Percentiles rank a stretch among this genome's conserved stretches.
phyloP scores from a whole-genome alignment of 2,329 filamentous ascomycete genomes.

The Phaeosphaeria sp. region DNA sequence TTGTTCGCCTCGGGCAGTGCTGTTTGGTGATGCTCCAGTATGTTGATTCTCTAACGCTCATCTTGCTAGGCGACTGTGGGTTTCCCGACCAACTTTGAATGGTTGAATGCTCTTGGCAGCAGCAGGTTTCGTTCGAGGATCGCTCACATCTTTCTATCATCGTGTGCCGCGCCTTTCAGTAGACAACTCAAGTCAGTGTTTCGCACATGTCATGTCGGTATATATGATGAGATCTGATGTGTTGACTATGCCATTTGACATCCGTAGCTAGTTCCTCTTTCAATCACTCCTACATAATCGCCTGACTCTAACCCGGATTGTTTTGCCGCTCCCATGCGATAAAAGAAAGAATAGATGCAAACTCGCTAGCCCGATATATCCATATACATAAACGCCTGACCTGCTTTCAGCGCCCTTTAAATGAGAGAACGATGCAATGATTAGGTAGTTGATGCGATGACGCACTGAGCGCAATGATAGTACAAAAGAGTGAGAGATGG shows the following conservation, averaged over 20 bases:
- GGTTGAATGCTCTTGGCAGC: too few species aligned
- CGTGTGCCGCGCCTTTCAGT: too few species aligned
- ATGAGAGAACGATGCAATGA: conserved; percentile 8
- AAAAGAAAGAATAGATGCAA: background rate
- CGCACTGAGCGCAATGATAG: background rate
- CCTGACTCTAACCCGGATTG: background rate
- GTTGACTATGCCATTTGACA: conserved; percentile 4
- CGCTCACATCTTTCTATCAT: too few species aligned
- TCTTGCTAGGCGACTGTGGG: too few species aligned
- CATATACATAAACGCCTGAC: conserved; percentile 1
- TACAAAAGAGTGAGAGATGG: conserved; percentile 10
- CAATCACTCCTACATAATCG: background rate
- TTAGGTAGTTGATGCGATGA: background rate
- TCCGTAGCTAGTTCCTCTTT: conserved; percentile 2
- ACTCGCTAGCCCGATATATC: conserved; percentile 1
- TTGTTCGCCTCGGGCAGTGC: too few species aligned
- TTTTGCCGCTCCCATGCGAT: conserved; percentile 7
- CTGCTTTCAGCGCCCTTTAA: background rate
- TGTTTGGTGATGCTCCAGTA: too few species aligned
- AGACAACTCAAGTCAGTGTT: too few species aligned
- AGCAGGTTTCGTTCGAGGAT: too few species aligned
- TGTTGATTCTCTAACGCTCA: too few species aligned
- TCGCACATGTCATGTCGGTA: too few species aligned
- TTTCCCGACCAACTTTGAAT: too few species aligned
- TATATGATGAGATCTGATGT: background rate